These are phyloP conservation scores for Kodamaea fungicola DNA, from an alignment of 1,139 yeast species.

Conservation along the genomic window DNA sequence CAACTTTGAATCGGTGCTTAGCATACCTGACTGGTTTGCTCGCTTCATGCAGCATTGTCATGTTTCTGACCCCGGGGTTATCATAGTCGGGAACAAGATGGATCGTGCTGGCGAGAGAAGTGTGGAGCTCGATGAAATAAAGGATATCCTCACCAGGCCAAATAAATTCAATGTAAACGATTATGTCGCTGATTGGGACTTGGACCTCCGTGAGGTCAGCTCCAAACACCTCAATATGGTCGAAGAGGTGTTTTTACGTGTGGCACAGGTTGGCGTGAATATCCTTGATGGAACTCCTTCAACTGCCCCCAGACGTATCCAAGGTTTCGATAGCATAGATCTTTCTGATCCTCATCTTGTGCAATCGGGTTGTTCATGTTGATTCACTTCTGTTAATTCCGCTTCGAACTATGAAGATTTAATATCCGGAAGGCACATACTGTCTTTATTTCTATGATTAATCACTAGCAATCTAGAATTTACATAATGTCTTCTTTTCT, in stretches of 20 bases:
- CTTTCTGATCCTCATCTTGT: slow-evolving; percentile 15
- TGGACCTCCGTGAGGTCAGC: slow-evolving; percentile 43
- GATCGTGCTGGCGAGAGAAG: slow-evolving; percentile 40
- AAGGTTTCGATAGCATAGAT: slow-evolving; percentile 42
- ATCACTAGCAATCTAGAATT: slow-evolving; percentile 1
- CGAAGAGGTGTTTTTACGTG: slow-evolving; percentile 38
- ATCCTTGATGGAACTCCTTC: slow-evolving; percentile 13
- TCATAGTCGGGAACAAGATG: slow-evolving; percentile 54
- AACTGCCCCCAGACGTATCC: slow-evolving; percentile 17
- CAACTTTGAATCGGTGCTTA: slow-evolving; percentile 50
- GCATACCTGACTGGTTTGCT: slow-evolving; percentile 50
- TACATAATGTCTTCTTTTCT: not conserved
- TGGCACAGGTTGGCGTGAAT: slow-evolving; percentile 39
- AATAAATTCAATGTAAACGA: slow-evolving; percentile 26
- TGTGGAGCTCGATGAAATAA: slow-evolving; percentile 40
- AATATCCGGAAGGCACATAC: too few relatives aligned
- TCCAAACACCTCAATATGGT: slow-evolving; percentile 40
- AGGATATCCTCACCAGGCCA: slow-evolving; percentile 33
- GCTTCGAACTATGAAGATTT: too few relatives aligned
- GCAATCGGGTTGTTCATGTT: slow-evolving; percentile 23
- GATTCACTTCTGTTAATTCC: too few relatives aligned
- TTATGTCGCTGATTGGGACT: slow-evolving; percentile 37
- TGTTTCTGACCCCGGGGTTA: slow-evolving; percentile 46
- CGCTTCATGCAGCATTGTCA: slow-evolving; percentile 50
- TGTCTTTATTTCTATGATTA: not conserved